These are phyloP conservation scores for Coemansia sp. DNA, from an alignment of 192 early-diverging fungal species.

Conservation along the genomic window DNA sequence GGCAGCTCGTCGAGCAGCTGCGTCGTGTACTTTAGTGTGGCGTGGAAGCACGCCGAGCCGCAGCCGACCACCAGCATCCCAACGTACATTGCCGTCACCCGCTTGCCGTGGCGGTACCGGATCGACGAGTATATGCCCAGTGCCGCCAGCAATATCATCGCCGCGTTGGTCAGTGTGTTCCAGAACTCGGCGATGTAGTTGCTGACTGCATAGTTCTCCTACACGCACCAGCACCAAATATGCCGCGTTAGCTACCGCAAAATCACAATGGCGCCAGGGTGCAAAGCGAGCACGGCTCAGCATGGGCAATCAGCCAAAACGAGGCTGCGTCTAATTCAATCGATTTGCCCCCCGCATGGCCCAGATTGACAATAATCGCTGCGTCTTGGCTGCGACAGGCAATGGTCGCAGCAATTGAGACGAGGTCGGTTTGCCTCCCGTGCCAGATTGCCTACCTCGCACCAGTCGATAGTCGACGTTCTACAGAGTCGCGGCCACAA, in stretches of 20 bases:
- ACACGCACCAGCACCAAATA: neutral
- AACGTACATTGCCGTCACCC: conserved; percentile 50
- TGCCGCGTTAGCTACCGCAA: too few species aligned
- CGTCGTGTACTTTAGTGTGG: conserved; percentile 61
- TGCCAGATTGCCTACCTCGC: conserved; percentile 59
- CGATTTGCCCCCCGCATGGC: too few species aligned
- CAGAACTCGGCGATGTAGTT: conserved; percentile 70
- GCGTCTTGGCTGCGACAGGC: too few species aligned
- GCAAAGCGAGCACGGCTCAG: too few species aligned
- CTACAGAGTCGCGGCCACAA: conserved; percentile 12
- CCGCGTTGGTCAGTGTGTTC: conserved; percentile 61
- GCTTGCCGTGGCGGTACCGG: conserved; percentile 46
- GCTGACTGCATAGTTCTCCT: conserved; percentile 66
- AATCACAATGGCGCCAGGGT: too few species aligned
- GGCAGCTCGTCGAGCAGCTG: conserved; percentile 77
- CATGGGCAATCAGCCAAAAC: too few species aligned
- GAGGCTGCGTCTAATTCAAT: too few species aligned
- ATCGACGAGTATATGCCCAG: conserved; percentile 54
- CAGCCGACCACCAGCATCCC: conserved; percentile 59
- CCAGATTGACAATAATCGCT: too few species aligned
- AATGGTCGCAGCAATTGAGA: too few species aligned
- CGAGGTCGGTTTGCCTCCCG: too few species aligned
- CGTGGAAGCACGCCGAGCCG: conserved; percentile 65
- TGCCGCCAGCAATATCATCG: conserved; percentile 32
- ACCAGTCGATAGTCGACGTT: conserved; percentile 70